Percentiles rank a stretch among this genome's conserved stretches.
phyloP scores from a whole-genome alignment of 441 rosid species.

The Gossypium gossypioides region DNA sequence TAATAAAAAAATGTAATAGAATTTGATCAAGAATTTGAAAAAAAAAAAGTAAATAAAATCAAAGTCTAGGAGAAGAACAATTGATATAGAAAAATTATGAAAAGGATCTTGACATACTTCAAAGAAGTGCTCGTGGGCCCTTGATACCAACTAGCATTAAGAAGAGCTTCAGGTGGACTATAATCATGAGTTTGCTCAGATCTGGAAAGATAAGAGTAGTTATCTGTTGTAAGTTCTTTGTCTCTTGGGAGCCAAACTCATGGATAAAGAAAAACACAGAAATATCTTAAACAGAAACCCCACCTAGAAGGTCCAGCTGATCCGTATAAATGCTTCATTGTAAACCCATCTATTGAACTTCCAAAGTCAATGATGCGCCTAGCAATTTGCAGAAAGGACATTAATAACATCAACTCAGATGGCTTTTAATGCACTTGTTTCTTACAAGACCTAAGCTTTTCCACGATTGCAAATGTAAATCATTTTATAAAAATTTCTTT shows the following conservation, averaged over 20 bases:
- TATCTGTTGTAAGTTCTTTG: neutral
- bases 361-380: constrained; percentile 99
- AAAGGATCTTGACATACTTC: constrained; percentile 43
- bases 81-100: neutral
- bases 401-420: neutral
- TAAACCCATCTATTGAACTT: constrained; percentile 82
- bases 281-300: constrained; percentile 17
- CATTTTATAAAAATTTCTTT: neutral
- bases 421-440: neutral
- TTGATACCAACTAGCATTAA: constrained; percentile 75
- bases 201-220: constrained; percentile 28
- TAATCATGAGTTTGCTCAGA: constrained; percentile 91
- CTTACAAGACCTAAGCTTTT: neutral
- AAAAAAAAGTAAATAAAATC: neutral
- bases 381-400: constrained; percentile 17
- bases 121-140: constrained; percentile 41
- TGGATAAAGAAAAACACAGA: constrained; percentile 4
- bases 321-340: constrained; percentile 74
- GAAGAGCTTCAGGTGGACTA: constrained; percentile 82
- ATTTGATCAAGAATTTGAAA: neutral
- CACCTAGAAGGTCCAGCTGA: constrained; percentile 90
- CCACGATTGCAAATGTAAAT: neutral
- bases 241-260: neutral
- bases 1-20: neutral
- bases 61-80: constrained; percentile 3